phyloP scores from a whole-genome alignment of 208 protist species.

The Leishmania amazonensis region DNA sequence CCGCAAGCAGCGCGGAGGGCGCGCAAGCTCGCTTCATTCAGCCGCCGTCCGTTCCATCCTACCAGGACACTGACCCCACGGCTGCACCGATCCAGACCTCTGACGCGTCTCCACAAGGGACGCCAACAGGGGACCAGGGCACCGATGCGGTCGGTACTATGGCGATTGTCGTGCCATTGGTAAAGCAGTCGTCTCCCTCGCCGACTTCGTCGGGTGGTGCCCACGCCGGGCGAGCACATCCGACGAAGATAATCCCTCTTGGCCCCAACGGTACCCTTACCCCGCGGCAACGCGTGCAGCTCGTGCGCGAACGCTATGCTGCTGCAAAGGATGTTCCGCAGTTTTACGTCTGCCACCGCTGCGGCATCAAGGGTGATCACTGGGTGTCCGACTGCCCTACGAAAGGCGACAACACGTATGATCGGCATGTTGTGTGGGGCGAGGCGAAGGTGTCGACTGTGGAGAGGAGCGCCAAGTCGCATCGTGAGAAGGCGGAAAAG shows the following conservation, averaged over 20 bases:
- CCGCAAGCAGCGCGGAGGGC: background rate
- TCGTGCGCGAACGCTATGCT: constrained; percentile 71
- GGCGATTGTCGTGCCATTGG: background rate
- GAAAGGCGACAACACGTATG: constrained; percentile 58
- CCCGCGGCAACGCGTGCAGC: constrained; percentile 61
- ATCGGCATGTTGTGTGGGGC: constrained; percentile 71
- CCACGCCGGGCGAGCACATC: constrained; percentile 13
- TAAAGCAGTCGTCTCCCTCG: background rate
- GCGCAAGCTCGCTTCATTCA: constrained; percentile 26
- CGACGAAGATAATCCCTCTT: constrained; percentile 52
- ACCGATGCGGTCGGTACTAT: background rate
- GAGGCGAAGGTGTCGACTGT: constrained; percentile 50
- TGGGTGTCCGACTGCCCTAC: constrained; percentile 80
- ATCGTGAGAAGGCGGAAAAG: background rate
- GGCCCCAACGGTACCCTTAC: constrained; percentile 77
- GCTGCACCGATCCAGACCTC: constrained; percentile 6
- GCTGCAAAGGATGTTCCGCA: constrained; percentile 56
- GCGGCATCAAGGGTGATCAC: constrained; percentile 75
- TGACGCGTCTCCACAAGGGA: background rate
- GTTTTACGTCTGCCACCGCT: constrained; percentile 87
- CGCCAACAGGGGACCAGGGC: background rate
- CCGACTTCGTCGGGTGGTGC: background rate
- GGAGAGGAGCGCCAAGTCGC: constrained; percentile 4
- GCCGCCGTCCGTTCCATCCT: constrained; percentile 5
- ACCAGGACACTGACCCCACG: constrained; percentile 10